Base-by-base conservation (phyloP, 441 rosid genomes). In the Euphorbia celastroides region DNA sequence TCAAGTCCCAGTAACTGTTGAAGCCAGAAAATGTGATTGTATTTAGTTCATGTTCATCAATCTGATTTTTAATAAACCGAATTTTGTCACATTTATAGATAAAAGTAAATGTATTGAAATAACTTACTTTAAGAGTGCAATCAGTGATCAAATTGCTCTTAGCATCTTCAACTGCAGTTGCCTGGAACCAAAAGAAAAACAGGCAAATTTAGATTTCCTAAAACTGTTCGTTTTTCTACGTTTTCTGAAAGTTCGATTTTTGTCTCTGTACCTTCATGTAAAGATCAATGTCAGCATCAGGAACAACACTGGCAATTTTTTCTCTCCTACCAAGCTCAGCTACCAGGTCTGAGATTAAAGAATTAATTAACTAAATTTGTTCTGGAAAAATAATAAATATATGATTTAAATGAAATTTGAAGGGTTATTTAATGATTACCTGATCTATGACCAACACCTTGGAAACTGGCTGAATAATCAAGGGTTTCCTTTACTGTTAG, bases 1-100 rank as follows among this genome's bases (percentile, higher is more conserved):
- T 70, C 74, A 57, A 70, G 69, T 16, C 74, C 74, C 57, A 70
- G 28, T 4, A 69, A 44, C 72, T 69, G 54, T 51, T 32, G 5
- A 55, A 68, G 17, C 25, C 9, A 20, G 30, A 7, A 13, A 41
- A 20, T 5, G 0, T 19, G 56, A 38, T 14, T 36, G 5, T 55
- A 10, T 36, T 54, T 38, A 32, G 36, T 13, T 36, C 5, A 34
- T 38, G n/a, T n/a, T n/a, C n/a, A n/a, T n/a, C 30, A 9, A 22
- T 7, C 7, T 46, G 11, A 62, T 46, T 5, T 26, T 26, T 26
- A 25, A 62, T 62, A 32, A 25, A 62, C 28, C 54, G 3, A 48
- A 48, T 48, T n/a, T 48, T 17, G 5, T 48, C 1, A 48, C 19
- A 12, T 48, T 1, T 48, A 20, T 17, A 17, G 20, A 48, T 48